Percentiles rank a stretch among this genome's conserved stretches.
phyloP scores from a whole-genome alignment of 768 basidiomycete species.

The Russula brevipes region DNA sequence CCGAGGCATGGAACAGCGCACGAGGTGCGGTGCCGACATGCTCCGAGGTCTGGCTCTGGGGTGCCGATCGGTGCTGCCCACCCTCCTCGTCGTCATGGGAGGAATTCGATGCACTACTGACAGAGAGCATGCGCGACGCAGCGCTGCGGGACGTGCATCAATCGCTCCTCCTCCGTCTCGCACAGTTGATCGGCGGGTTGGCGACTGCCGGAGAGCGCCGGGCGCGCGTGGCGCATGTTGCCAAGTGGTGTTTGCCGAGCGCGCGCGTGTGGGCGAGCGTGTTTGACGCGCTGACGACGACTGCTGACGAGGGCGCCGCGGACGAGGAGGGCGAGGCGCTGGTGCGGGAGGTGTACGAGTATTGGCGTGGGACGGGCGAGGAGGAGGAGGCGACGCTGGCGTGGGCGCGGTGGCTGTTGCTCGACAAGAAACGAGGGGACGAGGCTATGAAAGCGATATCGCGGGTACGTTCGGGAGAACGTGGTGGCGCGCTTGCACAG shows the following conservation, averaged over 20 bases:
- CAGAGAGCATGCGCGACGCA: slow-evolving; percentile 22
- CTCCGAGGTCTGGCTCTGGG: slow-evolving; percentile 53
- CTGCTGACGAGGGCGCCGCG: background rate
- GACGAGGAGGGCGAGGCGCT: slow-evolving; percentile 27
- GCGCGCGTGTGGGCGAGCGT: slow-evolving; percentile 41
- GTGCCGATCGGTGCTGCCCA: slow-evolving; percentile 31
- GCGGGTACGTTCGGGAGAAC: slow-evolving; percentile 31
- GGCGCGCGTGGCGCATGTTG: slow-evolving; percentile 38
- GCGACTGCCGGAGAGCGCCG: slow-evolving; percentile 24
- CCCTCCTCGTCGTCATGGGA: slow-evolving; percentile 2
- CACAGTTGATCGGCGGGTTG: slow-evolving; percentile 32
- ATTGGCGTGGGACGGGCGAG: slow-evolving; percentile 40
- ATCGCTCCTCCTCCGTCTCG: slow-evolving; percentile 44
- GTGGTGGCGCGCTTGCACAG: slow-evolving; percentile 35
- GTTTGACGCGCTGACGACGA: slow-evolving; percentile 33
- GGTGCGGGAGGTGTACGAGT: slow-evolving; percentile 37
- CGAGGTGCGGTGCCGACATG: slow-evolving; percentile 36
- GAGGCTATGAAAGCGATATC: slow-evolving; percentile 39
- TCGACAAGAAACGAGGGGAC: slow-evolving; percentile 20
- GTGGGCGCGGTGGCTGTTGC: slow-evolving; percentile 48
- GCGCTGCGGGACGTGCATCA: slow-evolving; percentile 37
- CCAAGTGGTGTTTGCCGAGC: slow-evolving; percentile 39
- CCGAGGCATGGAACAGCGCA: slow-evolving; percentile 43
- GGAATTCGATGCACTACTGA: slow-evolving; percentile 11
- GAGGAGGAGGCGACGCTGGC: slow-evolving; percentile 36